Percentiles rank a stretch among this genome's conserved stretches.
These are phyloP conservation scores for Boletus sensibilis DNA, from an alignment of 768 basidiomycete genomes.

Conservation along the genomic window DNA sequence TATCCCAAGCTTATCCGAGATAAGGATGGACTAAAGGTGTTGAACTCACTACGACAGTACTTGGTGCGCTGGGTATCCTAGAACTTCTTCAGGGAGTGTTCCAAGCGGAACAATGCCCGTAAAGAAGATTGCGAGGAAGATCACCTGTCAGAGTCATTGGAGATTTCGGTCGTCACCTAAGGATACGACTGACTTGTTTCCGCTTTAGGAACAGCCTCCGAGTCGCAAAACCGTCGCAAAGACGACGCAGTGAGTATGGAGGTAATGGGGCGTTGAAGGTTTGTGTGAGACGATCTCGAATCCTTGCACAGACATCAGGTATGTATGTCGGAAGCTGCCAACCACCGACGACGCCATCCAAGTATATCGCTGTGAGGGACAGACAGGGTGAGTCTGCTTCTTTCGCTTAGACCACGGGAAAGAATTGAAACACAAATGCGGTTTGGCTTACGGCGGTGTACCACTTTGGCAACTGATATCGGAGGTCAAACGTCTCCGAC, in stretches of 20 bases:
- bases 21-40: not conserved
- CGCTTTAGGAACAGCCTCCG: not conserved
- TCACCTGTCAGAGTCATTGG: not conserved
- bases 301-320: not conserved
- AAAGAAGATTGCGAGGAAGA: not conserved
- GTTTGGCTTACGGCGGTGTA: not conserved
- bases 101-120: not conserved
- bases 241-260: not conserved
- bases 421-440: not conserved
- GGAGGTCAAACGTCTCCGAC: constrained; percentile 28
- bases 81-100: not conserved
- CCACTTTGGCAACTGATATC: constrained; percentile 13
- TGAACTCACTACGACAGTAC: constrained; percentile 9
- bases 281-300: not conserved
- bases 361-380: not conserved
- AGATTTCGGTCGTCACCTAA: not conserved
- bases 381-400: not conserved
- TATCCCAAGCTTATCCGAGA: constrained; percentile 3
- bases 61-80: not conserved
- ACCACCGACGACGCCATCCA: constrained; percentile 16
- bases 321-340: constrained; percentile 18
- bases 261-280: not conserved
- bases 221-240: not conserved
- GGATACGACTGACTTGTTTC: constrained; percentile 10
- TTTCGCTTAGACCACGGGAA: constrained; percentile 10